Percentiles rank a stretch among this genome's conserved stretches.
These are phyloP conservation scores for Colletotrichum australisinense DNA, from an alignment of 2,329 filamentous ascomycete genomes.

Conservation along the genomic window DNA sequence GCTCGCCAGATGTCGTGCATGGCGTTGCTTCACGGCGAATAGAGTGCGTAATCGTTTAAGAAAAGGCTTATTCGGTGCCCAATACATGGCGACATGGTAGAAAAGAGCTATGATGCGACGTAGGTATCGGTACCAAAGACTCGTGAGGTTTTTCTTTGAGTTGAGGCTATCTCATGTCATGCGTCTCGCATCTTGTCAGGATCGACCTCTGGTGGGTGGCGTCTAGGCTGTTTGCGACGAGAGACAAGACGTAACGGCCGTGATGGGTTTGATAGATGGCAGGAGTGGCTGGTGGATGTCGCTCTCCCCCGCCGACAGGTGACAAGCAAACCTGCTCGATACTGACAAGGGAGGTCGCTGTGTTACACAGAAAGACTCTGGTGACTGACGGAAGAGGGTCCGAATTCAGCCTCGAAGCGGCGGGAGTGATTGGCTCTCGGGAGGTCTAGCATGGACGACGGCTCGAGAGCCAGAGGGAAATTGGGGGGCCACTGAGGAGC, in stretches of 20 bases:
- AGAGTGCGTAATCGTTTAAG: neutral
- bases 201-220: neutral
- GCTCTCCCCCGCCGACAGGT: conserved; percentile 15
- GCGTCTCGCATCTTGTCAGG: neutral
- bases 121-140: neutral
- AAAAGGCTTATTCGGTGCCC: neutral
- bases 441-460: neutral
- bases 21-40: conserved; percentile 6
- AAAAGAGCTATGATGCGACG: neutral
- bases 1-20: conserved; percentile 20
- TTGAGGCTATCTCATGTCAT: neutral
- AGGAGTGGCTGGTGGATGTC: conserved; percentile 26
- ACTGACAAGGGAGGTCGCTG: conserved; percentile 15
- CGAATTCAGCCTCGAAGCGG: neutral
- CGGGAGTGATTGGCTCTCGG: neutral
- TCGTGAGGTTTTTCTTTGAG: neutral
- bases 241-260: neutral
- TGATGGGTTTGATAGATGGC: conserved; percentile 17
- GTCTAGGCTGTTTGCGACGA: conserved; percentile 11
- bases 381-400: neutral
- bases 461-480: neutral
- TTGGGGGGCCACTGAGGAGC: neutral
- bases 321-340: conserved; percentile 8
- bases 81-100: neutral
- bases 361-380: conserved; percentile 13